These are phyloP conservation scores for Pseudocercospora fijiensis DNA, from an alignment of 2,329 filamentous ascomycete genomes.

Conservation along the genomic window DNA sequence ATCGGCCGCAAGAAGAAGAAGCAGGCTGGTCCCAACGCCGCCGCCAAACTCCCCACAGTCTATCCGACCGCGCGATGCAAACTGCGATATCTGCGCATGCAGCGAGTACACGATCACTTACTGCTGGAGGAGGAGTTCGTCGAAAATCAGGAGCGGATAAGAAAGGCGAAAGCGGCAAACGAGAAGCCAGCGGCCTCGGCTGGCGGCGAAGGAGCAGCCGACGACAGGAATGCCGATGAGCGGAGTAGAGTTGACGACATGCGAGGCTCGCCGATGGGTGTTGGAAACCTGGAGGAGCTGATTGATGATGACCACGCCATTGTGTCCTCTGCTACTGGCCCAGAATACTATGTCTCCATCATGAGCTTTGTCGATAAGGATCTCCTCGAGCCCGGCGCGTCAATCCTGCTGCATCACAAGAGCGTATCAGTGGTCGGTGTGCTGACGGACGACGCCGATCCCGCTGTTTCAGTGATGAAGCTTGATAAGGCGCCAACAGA, in stretches of 20 bases:
- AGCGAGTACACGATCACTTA: slow-evolving; percentile 95
- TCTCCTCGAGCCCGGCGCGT: slow-evolving; percentile 90
- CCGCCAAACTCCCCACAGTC: slow-evolving; percentile 89
- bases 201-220: slow-evolving; percentile 68
- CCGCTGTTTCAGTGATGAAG: slow-evolving; percentile 97
- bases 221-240: slow-evolving; percentile 91
- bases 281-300: neutral
- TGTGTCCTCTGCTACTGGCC: slow-evolving; percentile 93
- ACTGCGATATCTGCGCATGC: slow-evolving; percentile 93
- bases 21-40: slow-evolving; percentile 85
- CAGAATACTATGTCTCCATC: slow-evolving; percentile 99
- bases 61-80: slow-evolving; percentile 98
- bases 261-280: slow-evolving; percentile 73
- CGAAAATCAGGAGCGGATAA: slow-evolving; percentile 94
- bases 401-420: slow-evolving; percentile 94
- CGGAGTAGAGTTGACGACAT: slow-evolving; percentile 94
- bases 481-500: slow-evolving; percentile 97
- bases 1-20: slow-evolving; percentile 99
- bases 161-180: slow-evolving; percentile 85
- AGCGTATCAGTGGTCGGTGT: slow-evolving; percentile 97
- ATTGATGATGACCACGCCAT: slow-evolving; percentile 42
- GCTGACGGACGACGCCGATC: slow-evolving; percentile 92
- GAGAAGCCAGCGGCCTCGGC: slow-evolving; percentile 58
- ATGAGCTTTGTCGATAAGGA: slow-evolving; percentile 99
- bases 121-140: slow-evolving; percentile 98